Conservation (phyloP, 2,329 filamentous ascomycete genomes). For the Aspergillus proliferans region DNA sequence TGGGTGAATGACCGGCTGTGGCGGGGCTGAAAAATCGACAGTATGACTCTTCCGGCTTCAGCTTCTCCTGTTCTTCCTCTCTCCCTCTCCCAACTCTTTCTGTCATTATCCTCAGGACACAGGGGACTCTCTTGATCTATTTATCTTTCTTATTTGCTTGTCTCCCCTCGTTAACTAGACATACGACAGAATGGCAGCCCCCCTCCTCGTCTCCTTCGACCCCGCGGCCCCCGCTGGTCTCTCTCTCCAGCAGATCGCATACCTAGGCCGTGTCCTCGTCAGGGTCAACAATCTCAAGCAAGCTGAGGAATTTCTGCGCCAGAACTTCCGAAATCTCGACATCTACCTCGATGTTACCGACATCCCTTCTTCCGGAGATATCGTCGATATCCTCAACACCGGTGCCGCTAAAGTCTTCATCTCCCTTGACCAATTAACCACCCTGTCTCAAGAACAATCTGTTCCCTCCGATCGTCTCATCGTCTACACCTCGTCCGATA, state of each 20-base stretch:
- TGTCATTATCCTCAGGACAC: not conserved
- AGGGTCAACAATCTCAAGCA: slow-evolving; percentile 39
- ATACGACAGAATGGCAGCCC: slow-evolving; percentile 33
- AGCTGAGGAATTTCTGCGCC: slow-evolving; percentile 48
- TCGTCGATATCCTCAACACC: slow-evolving; percentile 74
- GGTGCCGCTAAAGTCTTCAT: slow-evolving; percentile 85
- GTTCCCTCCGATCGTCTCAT: slow-evolving; percentile 53
- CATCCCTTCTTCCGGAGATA: slow-evolving; percentile 63
- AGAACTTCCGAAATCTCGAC: slow-evolving; percentile 50
- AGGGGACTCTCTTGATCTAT: not conserved
- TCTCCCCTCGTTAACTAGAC: not conserved
- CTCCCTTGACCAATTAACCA: slow-evolving; percentile 58
- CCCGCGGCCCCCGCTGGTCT: slow-evolving; percentile 42
- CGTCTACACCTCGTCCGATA: slow-evolving; percentile 42
- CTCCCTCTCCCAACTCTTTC: not conserved
- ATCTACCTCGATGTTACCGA: slow-evolving; percentile 72
- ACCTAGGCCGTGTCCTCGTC: slow-evolving; percentile 54
- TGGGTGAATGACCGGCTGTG: not conserved
- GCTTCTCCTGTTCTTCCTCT: slow-evolving; percentile 2
- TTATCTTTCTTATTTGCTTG: not conserved
- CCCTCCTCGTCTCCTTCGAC: slow-evolving; percentile 37
- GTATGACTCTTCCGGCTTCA: slow-evolving; percentile 2
- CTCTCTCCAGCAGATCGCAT: slow-evolving; percentile 49
- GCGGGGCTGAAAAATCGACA: slow-evolving; percentile 10
- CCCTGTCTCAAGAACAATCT: slow-evolving; percentile 46